phyloP scores from a whole-genome alignment of 75 land plant species.

The Cupressus sempervirens region DNA sequence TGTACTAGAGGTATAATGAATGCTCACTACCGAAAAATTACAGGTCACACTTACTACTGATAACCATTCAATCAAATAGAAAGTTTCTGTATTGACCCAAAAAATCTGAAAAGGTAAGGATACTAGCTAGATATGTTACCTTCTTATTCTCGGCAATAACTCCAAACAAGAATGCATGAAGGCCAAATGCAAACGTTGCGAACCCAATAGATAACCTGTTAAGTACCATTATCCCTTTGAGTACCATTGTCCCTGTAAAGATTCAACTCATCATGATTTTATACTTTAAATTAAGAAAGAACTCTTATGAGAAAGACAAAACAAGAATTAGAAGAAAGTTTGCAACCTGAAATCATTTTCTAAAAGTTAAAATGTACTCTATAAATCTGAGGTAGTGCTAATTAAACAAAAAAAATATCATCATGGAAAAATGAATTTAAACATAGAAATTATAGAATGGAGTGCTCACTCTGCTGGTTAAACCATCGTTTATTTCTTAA shows the following conservation, averaged over 20 bases:
- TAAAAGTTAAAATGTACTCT: neutral
- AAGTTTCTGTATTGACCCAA: neutral
- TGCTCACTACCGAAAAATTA: neutral
- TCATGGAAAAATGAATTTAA: neutral
- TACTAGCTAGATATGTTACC: slow-evolving; percentile 22
- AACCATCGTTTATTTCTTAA: neutral
- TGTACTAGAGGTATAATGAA: neutral
- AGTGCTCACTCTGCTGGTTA: neutral
- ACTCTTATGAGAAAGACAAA: neutral
- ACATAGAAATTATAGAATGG: neutral
- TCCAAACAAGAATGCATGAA: slow-evolving; percentile 39
- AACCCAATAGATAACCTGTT: neutral
- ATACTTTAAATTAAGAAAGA: neutral
- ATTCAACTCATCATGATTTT: neutral
- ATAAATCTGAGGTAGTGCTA: neutral
- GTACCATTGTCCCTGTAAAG: neutral
- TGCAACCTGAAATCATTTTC: neutral
- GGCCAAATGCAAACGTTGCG: slow-evolving; percentile 11
- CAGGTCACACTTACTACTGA: neutral
- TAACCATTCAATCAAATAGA: neutral
- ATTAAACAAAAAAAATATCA: neutral
- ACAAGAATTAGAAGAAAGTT: neutral
- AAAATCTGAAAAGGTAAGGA: neutral
- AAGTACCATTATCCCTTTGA: neutral
- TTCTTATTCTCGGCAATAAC: slow-evolving; percentile 56